Evolutionary conservation across 768 basidiomycete genomes (phyloP).

Genomic region (Baorangia bicolor): DNA sequence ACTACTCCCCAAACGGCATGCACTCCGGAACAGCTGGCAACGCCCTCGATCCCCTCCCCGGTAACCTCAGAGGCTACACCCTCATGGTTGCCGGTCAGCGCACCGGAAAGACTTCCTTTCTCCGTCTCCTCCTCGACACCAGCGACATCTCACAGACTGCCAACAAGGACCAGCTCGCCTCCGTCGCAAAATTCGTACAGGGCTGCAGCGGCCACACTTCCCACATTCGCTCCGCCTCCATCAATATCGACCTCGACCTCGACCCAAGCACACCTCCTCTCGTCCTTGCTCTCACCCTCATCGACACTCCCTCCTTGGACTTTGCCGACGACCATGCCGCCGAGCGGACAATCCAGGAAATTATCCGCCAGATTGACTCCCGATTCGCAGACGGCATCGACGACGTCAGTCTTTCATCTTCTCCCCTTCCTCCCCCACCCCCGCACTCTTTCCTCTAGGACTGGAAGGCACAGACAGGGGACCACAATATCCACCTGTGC

Average conservation of each 20-base stretch:
- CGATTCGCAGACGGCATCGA: conserved; percentile 73
- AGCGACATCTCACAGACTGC: conserved; percentile 60
- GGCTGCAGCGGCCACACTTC: conserved; percentile 71
- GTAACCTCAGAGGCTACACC: conserved; percentile 46
- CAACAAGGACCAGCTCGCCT: conserved; percentile 72
- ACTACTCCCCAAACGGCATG: conserved; percentile 29
- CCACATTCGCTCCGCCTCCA: conserved; percentile 64
- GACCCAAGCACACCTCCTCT: conserved; percentile 45
- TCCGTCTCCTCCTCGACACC: conserved; percentile 83
- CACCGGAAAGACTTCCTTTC: conserved; percentile 86
- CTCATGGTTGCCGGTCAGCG: conserved; percentile 81
- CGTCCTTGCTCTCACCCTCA: conserved; percentile 62
- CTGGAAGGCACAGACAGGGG: conserved; percentile 64
- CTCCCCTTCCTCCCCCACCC: conserved; percentile 17
- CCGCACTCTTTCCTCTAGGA: conserved; percentile 47
- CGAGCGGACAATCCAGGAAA: conserved; percentile 65
- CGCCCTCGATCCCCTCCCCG: conserved; percentile 26
- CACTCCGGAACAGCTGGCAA: conserved; percentile 29
- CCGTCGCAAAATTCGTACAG: conserved; percentile 81
- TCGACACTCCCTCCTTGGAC: conserved; percentile 84
- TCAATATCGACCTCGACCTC: conserved; percentile 66
- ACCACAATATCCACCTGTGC: conserved; percentile 82
- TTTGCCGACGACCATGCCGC: conserved; percentile 62
- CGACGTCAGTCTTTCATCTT: conserved; percentile 56
- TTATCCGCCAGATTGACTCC: conserved; percentile 68